A percentile compares a stretch with the other conserved stretches of the same genome.
phyloP scores from a whole-genome alignment of 1,284 basidiomycete species.

The Peniophora sp. region DNA sequence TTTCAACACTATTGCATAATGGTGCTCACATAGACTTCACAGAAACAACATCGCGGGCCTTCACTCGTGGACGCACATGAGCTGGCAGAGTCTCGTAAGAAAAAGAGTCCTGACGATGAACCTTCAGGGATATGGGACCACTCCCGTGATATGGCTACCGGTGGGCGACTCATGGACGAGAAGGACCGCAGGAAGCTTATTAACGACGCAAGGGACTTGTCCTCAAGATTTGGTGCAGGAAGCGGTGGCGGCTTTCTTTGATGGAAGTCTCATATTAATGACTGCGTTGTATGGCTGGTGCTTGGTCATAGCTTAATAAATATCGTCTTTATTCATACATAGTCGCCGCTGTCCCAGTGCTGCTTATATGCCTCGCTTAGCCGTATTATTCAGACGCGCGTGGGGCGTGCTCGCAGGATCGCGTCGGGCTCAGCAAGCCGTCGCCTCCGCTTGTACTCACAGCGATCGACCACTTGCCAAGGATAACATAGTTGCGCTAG shows the following conservation, averaged over 20 bases:
- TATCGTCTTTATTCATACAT: too few species aligned
- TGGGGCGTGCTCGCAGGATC: too few species aligned
- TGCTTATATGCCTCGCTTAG: too few species aligned
- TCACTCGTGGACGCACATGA: conserved; percentile 67
- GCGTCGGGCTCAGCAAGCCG: too few species aligned
- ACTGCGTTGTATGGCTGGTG: too few species aligned
- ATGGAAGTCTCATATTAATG: too few species aligned
- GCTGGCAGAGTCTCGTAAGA: conserved; percentile 25
- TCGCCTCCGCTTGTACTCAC: too few species aligned
- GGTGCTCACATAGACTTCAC: conserved; percentile 3
- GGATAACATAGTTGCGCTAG: too few species aligned
- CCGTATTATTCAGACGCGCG: too few species aligned
- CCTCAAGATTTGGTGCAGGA: conserved; percentile 73
- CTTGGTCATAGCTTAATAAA: too few species aligned
- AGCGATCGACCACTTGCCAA: too few species aligned
- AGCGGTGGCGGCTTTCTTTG: conserved; percentile 55
- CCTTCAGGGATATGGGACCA: conserved; percentile 80
- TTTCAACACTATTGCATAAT: neutral
- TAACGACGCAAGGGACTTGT: conserved; percentile 69
- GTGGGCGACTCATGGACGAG: conserved; percentile 82
- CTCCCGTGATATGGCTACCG: conserved; percentile 76
- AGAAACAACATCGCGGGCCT: conserved; percentile 61
- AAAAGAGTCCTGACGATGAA: conserved; percentile 39
- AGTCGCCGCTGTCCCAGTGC: too few species aligned
- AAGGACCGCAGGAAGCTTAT: conserved; percentile 69